phyloP scores from a whole-genome alignment of 352 stramenopile species.

The Phytopythium litorale region DNA sequence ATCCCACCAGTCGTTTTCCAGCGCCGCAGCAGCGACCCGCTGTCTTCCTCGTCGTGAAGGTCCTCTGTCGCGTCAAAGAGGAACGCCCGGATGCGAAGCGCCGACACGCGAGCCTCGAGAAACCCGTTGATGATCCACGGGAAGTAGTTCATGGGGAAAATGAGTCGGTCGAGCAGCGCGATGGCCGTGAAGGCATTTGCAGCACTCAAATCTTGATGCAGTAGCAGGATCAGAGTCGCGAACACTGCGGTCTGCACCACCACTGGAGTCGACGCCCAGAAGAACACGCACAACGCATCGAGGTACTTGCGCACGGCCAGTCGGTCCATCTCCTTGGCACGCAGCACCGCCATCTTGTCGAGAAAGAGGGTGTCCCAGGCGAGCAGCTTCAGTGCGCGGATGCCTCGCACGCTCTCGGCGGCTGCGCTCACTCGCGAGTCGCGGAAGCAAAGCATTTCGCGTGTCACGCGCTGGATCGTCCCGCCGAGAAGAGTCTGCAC shows the following conservation, averaged over 20 bases:
- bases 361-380: constrained; percentile 55
- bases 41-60: background rate
- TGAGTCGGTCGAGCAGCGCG: constrained; percentile 82
- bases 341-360: constrained; percentile 39
- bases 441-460: constrained; percentile 70
- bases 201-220: constrained; percentile 58
- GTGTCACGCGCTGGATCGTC: constrained; percentile 73
- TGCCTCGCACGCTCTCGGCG: constrained; percentile 61
- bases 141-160: constrained; percentile 92
- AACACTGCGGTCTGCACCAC: constrained; percentile 88
- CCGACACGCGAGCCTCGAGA: constrained; percentile 82
- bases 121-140: constrained; percentile 91
- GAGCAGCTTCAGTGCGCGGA: constrained; percentile 79
- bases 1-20: background rate
- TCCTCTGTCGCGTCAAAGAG: constrained; percentile 36
- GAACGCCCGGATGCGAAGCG: constrained; percentile 64
- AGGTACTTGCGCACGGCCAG: constrained; percentile 84
- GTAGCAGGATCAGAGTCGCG: constrained; percentile 60
- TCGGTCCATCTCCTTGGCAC: constrained; percentile 62
- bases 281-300: constrained; percentile 88
- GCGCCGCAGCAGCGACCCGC: background rate
- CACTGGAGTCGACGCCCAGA: constrained; percentile 87
- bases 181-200: constrained; percentile 84
- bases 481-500: constrained; percentile 76
- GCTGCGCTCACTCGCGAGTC: constrained; percentile 72